Percentiles rank a stretch among this genome's conserved stretches.
These are phyloP conservation scores for Pulveroboletus sp. DNA, from an alignment of 768 basidiomycete species.

Conservation along the genomic window DNA sequence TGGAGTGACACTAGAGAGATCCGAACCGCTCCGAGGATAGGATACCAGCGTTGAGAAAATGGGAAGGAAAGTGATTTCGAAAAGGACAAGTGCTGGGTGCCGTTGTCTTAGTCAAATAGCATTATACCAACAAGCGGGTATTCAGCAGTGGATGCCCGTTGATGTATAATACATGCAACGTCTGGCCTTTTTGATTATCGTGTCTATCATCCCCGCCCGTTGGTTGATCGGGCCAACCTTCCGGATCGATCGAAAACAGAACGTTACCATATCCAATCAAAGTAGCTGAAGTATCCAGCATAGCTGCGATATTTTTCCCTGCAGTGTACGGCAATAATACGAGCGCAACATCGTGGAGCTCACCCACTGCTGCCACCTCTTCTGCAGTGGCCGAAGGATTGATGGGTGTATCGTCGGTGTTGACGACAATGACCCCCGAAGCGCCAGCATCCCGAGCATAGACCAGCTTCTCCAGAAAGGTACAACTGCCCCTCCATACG, in stretches of 20 bases:
- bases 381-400: constrained; percentile 62
- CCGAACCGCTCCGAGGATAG: too few species aligned
- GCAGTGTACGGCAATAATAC: constrained; percentile 53
- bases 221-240: constrained; percentile 27
- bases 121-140: constrained; percentile 61
- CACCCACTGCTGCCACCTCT: constrained; percentile 55
- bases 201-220: constrained; percentile 11
- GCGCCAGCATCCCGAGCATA: constrained; percentile 68
- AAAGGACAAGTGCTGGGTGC: too few species aligned
- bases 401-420: constrained; percentile 52
- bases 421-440: constrained; percentile 73
- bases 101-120: background rate
- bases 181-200: constrained; percentile 31
- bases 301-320: constrained; percentile 50
- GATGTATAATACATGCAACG: constrained; percentile 60
- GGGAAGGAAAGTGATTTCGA: too few species aligned
- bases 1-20: too few species aligned
- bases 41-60: too few species aligned
- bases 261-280: constrained; percentile 44
- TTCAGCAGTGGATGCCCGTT: constrained; percentile 75
- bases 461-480: constrained; percentile 81
- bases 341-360: constrained; percentile 54
- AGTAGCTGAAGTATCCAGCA: constrained; percentile 50
- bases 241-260: constrained; percentile 47
- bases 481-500: constrained; percentile 75